These are phyloP conservation scores for Euphorbia celastroides DNA, from an alignment of 441 rosid species.

Conservation along the genomic window DNA sequence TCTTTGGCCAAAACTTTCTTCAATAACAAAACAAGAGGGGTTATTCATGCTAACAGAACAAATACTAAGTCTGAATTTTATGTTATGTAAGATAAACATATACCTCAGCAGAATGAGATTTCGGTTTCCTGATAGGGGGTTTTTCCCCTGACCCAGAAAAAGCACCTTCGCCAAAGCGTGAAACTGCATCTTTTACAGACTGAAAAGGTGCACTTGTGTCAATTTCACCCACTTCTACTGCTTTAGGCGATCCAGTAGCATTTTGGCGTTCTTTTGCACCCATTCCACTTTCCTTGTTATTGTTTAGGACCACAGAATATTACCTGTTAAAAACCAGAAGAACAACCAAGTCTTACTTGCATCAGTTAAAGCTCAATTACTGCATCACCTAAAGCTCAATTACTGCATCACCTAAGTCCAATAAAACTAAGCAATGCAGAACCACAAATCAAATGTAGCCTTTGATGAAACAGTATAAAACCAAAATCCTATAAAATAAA, in stretches of 20 bases:
- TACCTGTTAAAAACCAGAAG: constrained; percentile 19
- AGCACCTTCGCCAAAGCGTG: constrained; percentile 87
- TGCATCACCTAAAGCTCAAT: too few relatives aligned
- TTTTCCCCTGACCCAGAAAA: constrained; percentile 80
- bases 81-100: neutral
- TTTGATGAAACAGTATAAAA: too few relatives aligned
- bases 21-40: constrained; percentile 7
- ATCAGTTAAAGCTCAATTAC: too few relatives aligned
- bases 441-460: too few relatives aligned
- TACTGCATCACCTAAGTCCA: too few relatives aligned
- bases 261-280: constrained; percentile 59
- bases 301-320: constrained; percentile 14
- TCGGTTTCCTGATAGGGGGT: constrained; percentile 57
- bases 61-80: too few relatives aligned
- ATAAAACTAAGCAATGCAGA: too few relatives aligned
- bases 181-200: constrained; percentile 93
- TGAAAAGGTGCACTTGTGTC: constrained; percentile 96
- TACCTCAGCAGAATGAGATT: constrained; percentile 84
- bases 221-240: constrained; percentile 87
- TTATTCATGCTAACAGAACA: constrained; percentile 5
- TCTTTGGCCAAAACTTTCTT: constrained; percentile 82
- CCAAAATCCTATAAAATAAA: too few relatives aligned
- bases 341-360: too few relatives aligned
- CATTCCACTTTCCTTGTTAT: constrained; percentile 40
- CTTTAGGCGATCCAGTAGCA: constrained; percentile 44